These are phyloP conservation scores for Melastoma candidum DNA, from an alignment of 441 rosid genomes.

Conservation along the genomic window DNA sequence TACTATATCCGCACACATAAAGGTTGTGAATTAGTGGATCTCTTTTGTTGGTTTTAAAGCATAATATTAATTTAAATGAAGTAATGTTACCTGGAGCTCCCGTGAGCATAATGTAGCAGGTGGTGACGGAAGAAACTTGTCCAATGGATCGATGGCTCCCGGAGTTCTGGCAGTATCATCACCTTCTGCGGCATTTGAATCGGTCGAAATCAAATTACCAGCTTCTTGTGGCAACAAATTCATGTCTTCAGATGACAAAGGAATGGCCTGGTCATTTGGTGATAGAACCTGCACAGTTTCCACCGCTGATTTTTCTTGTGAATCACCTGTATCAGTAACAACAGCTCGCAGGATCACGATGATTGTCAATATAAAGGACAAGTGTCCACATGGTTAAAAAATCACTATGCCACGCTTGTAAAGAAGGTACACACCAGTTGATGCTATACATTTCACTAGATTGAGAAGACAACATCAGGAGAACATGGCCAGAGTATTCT, in stretches of 20 bases:
- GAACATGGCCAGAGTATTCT: too few relatives aligned
- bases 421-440: too few relatives aligned
- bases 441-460: too few relatives aligned
- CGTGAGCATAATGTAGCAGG: constrained; percentile 61
- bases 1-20: too few relatives aligned
- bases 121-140: constrained; percentile 60
- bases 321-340: constrained; percentile 24
- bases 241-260: constrained; percentile 33
- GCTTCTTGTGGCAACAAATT: constrained; percentile 33
- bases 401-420: too few relatives aligned
- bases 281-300: constrained; percentile 30
- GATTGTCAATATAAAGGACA: too few relatives aligned
- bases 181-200: constrained; percentile 33
- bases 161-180: constrained; percentile 27
- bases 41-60: neutral
- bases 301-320: constrained; percentile 26
- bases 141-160: constrained; percentile 43
- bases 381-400: too few relatives aligned
- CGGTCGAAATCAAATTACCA: constrained; percentile 17
- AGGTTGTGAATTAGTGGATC: too few relatives aligned
- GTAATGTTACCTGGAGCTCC: constrained; percentile 59
- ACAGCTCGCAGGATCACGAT: neutral
- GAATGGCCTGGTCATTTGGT: constrained; percentile 32
- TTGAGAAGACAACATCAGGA: too few relatives aligned
- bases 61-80: constrained; percentile 1